Evolutionary conservation across 2,329 filamentous ascomycete genomes (phyloP), one percentile per base, ranked within the genome.

Genomic region (Diaporthe caulivora): DNA sequence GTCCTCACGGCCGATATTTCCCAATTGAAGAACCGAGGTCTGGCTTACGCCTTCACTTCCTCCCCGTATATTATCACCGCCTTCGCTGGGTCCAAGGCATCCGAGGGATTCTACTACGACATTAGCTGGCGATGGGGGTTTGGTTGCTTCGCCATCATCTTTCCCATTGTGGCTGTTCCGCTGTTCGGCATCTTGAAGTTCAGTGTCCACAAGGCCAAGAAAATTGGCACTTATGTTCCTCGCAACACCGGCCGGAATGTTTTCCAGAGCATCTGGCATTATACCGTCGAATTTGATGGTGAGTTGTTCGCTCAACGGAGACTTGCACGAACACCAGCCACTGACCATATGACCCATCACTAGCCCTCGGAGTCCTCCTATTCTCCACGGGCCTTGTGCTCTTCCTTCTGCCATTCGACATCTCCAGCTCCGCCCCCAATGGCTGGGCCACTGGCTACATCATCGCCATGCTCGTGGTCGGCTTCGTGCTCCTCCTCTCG

Each of bases 1-100:
- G 88, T 93, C 42, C 89, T 93, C 78, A 88, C 91, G 55, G 89
- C 91, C 69, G 92, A 93, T 77, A 91, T 88, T 2, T 91, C 91
- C 21, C 86, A 87, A 49, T 81, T 93, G n/a, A 87, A 88, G 79
- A 92, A 92, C 78, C 88, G 92, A 78, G 89, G 88, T 15, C 84
- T 93, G 72, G 87, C 91, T 13, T 89, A 89, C 51, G 89, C 90
- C 6, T 87, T 92, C 75, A 90, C 90, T 31, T 86, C 88, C 47
- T 88, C 91, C 0, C 91, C 92, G 1, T 91, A 90, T 79, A 86
- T 93, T 62, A 86, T 90, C 70, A 92, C 90, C 0, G 89, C 91
- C 2, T 92, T 91, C 81, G 86, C 90, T 58, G 89, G 90, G 0
- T 86, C 89, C 1, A 84, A 84, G 60, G 87, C 91, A 47, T 87